Base-by-base conservation (phyloP, 2,329 filamentous ascomycete species). In the Colletotrichum spaethianum region DNA sequence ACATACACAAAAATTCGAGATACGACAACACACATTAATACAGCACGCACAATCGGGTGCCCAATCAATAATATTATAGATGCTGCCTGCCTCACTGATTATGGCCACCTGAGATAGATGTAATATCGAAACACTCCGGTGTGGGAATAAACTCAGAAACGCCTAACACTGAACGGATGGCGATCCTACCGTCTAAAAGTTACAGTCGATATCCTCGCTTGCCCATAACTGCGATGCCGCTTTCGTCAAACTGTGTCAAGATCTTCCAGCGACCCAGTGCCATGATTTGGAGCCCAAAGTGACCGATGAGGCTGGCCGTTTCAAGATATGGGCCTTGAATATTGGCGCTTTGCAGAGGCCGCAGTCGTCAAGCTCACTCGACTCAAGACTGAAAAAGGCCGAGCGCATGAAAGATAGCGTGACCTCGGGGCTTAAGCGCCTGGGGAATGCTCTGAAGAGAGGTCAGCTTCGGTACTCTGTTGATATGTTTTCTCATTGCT, bases 271-370 rank as follows among this genome's bases (percentile, higher is more conserved):
- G 1, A 53, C 57, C 14, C 18, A 20, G 1, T 68, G 56, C 18
- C 57, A 26, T 6, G 57, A 2, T 3, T 4, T 68, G 16, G 65
- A 48, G 20, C 23, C 42, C n/a, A 6, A 52, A 3, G 33, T 16
- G n/a, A 16, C 42, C 14, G 65, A 68, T 16, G 57, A 68, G 57
- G 33, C 40, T 8, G 65, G 36, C 5, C 60, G 65, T 18, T 62
- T 62, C 56, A 68, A 40, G 7, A 38, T 68, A 46, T 68, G 65
- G 65, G 65, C 57, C 1, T 48, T 23, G 14, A 68, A 68, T 9
- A 44, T 68, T 14, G 65, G 48, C 26, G 65, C 57, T 26, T 20
- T 68, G 6, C 38, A 46, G 44, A 28, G 23, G 4, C 33, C 56
- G 20, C 48, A 33, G 4, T 67, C 56, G 11, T 33, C 28, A n/a